Evolutionary conservation across 2,329 filamentous ascomycete species (phyloP), one percentile per base, ranked within the genome.

Genomic region (Didymosphaeria variabile): DNA sequence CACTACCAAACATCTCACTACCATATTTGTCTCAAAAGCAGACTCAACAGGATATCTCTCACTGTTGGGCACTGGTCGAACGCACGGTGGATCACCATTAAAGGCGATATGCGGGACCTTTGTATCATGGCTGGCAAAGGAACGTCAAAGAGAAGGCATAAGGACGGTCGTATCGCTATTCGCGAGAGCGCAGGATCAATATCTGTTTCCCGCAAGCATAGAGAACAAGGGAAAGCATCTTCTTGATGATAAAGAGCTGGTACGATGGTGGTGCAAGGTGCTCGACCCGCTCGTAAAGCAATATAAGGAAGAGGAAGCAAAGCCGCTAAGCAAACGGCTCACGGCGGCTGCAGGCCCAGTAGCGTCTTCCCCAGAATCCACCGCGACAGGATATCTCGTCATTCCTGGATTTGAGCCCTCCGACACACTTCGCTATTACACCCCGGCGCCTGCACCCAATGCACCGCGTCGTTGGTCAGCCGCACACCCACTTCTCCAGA

Each of bases 211-310:
- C 0, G 93, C 93, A 0, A 98, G 94, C 72, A 88, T 93, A 42
- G 90, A 97, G 62, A 94, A 97, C 75, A 79, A 80, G 19, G 87
- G 87, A 2, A 99, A 99, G 75, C 95, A 99, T 80, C 90, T 99
- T 0, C 82, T 98, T 9, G 93, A 97, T 70, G 95, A 99, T 71
- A 86, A 93, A 34, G 92, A 91, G 0, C 82, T 99, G 55, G 92
- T 99, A 21, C 92, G 90, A 71, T 99, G 95, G 95, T 99, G 95
- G 95, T 97, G 93, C 73, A 90, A 88, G 17, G 91, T 94, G 12
- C 80, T 97, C 13, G 90, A 97, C 72, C 91, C 91, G 0, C 82
- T 97, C 3, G 79, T 97, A 12, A 81, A 83, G 54, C 67, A 81
- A 72, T 74, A 84, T 75, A 66, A 79, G 73, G 67, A 79, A 15